phyloP scores from a whole-genome alignment of 495 filamentous ascomycete species.

The Pyrenula aspistea region DNA sequence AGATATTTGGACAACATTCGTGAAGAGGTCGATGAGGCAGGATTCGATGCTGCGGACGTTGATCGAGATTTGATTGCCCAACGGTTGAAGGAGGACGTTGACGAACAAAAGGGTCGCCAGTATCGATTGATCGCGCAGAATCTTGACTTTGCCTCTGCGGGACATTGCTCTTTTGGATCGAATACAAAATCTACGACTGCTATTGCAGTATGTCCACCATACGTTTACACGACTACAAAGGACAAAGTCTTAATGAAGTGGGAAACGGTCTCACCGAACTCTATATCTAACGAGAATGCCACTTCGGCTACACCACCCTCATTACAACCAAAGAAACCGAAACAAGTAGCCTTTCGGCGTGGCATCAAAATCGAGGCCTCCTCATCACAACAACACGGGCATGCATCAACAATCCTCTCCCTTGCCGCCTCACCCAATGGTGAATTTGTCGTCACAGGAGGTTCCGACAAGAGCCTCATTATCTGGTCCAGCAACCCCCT shows the following conservation, averaged over 20 bases:
- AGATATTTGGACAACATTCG: conserved; percentile 84
- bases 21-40: conserved; percentile 67
- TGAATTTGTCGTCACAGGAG: conserved; percentile 83
- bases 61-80: conserved; percentile 86
- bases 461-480: conserved; percentile 62
- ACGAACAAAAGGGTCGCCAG: conserved; percentile 81
- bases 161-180: conserved; percentile 58
- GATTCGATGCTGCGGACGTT: conserved; percentile 87
- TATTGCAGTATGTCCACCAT: conserved; percentile 64
- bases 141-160: conserved; percentile 49
- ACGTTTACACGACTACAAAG: conserved; percentile 77
- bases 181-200: conserved; percentile 68
- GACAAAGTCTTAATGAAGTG: conserved; percentile 79
- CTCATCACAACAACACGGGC: conserved; percentile 56
- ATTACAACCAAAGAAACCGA: conserved; percentile 58
- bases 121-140: conserved; percentile 67
- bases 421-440: conserved; percentile 82
- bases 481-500: conserved; percentile 75
- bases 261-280: conserved; percentile 45
- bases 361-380: conserved; percentile 52
- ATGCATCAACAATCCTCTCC: conserved; percentile 61
- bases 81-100: conserved; percentile 80
- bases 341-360: conserved; percentile 50
- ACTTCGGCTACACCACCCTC: conserved; percentile 40
- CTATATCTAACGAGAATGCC: conserved; percentile 27